phyloP scores from a whole-genome alignment of 306 rosid species.

The Acmispon strigosus region DNA sequence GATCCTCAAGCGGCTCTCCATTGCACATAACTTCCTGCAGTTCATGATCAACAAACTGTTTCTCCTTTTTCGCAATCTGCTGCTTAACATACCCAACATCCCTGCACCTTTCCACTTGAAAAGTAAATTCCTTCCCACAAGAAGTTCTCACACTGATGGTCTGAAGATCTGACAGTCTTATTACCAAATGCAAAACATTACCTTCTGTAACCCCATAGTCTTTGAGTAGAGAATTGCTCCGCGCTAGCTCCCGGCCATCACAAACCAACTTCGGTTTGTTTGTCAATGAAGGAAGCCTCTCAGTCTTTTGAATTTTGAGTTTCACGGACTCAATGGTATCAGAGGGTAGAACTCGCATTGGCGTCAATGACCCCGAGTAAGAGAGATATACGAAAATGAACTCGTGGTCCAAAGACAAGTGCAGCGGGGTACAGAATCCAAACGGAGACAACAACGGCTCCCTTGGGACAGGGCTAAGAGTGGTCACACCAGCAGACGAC shows the following conservation, averaged over 20 bases:
- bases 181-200: slow-evolving; percentile 82
- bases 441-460: slow-evolving; percentile 40
- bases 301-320: slow-evolving; percentile 57
- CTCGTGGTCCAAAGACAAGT: slow-evolving; percentile 34
- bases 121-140: slow-evolving; percentile 60
- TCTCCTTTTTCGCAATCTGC: slow-evolving; percentile 59
- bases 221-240: slow-evolving; percentile 64
- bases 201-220: slow-evolving; percentile 85
- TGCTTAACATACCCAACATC: slow-evolving; percentile 82
- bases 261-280: slow-evolving; percentile 85
- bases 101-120: slow-evolving; percentile 66
- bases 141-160: slow-evolving; percentile 57
- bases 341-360: slow-evolving; percentile 59
- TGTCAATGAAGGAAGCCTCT: slow-evolving; percentile 57
- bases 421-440: slow-evolving; percentile 24
- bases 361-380: slow-evolving; percentile 51
- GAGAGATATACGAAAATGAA: slow-evolving; percentile 59
- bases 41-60: slow-evolving; percentile 60
- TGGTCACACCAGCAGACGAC: slow-evolving; percentile 76
- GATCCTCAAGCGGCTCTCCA: slow-evolving; percentile 74
- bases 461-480: slow-evolving; percentile 44
- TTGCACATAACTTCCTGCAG: slow-evolving; percentile 75
- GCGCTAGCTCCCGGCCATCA: slow-evolving; percentile 81
- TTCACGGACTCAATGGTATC: slow-evolving; percentile 86
- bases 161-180: slow-evolving; percentile 75